Percentiles rank a stretch among this genome's conserved stretches.
phyloP scores from a whole-genome alignment of 208 protist species.

The Leptomonas pyrrhocoris region DNA sequence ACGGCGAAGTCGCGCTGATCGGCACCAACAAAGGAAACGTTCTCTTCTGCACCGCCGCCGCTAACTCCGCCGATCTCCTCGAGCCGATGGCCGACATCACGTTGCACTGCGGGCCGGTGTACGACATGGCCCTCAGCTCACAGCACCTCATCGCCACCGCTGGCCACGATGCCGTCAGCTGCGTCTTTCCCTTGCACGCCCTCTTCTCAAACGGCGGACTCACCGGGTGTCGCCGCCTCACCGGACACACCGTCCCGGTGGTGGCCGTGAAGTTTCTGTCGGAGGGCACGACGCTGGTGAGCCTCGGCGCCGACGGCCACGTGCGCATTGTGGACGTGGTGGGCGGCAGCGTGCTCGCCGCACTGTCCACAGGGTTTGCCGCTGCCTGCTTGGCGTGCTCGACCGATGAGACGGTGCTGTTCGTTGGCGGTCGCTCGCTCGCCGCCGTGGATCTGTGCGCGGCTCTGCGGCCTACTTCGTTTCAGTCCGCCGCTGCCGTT shows the following conservation, averaged over 20 bases:
- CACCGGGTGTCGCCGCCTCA: constrained; percentile 32
- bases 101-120: constrained; percentile 69
- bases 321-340: constrained; percentile 47
- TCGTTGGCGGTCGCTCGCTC: constrained; percentile 58
- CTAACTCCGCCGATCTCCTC: not conserved
- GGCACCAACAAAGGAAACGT: constrained; percentile 30
- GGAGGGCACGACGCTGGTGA: constrained; percentile 28
- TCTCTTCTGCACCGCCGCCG: constrained; percentile 13
- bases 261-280: constrained; percentile 34
- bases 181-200: constrained; percentile 42
- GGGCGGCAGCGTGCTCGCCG: constrained; percentile 30
- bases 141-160: constrained; percentile 61
- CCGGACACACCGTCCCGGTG: constrained; percentile 58
- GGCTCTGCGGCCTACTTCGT: constrained; percentile 21
- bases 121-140: constrained; percentile 51
- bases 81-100: constrained; percentile 32
- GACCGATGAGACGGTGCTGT: constrained; percentile 66
- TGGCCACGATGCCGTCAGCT: constrained; percentile 69
- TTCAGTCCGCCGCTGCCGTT: constrained; percentile 7
- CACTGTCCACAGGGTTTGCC: constrained; percentile 51
- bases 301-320: constrained; percentile 29
- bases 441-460: constrained; percentile 55
- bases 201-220: constrained; percentile 28
- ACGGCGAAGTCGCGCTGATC: constrained; percentile 12
- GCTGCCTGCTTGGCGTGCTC: constrained; percentile 51